Evolutionary conservation across 2,329 filamentous ascomycete genomes (phyloP).

Genomic region (Pezicula carpinea): DNA sequence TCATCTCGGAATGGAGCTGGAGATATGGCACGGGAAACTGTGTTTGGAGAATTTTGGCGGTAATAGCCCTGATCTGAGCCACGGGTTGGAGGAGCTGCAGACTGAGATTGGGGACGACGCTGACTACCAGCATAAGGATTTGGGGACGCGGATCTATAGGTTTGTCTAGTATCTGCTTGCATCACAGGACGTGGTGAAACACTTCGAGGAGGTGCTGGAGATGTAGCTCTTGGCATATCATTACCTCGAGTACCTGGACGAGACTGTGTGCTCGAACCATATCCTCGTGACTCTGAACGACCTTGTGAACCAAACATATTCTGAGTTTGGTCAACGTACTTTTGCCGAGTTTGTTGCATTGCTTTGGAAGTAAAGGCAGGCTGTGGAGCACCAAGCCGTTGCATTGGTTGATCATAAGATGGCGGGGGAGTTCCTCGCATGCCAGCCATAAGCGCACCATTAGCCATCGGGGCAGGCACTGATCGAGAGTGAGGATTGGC

Average conservation of each 20-base stretch:
- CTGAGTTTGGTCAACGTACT: constrained; percentile 77
- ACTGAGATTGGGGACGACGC: constrained; percentile 24
- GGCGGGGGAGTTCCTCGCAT: constrained; percentile 78
- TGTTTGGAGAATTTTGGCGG: constrained; percentile 43
- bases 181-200: constrained; percentile 58
- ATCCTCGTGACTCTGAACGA: constrained; percentile 26
- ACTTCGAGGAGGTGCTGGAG: constrained; percentile 63
- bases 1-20: constrained; percentile 35
- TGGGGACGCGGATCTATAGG: constrained; percentile 51
- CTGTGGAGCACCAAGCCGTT: constrained; percentile 80
- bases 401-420: constrained; percentile 72
- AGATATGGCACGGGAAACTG: constrained; percentile 39
- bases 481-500: constrained; percentile 38
- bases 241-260: constrained; percentile 55
- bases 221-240: constrained; percentile 56
- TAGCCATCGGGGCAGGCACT: constrained; percentile 33
- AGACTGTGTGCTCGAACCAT: constrained; percentile 37
- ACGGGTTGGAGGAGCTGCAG: constrained; percentile 38
- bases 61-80: constrained; percentile 47
- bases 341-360: constrained; percentile 93
- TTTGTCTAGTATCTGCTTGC: constrained; percentile 41
- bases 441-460: constrained; percentile 44
- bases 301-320: constrained; percentile 59
- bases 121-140: constrained; percentile 52
- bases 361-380: constrained; percentile 89